These are phyloP conservation scores for Entelexis sorbosivorans DNA, from an alignment of 1,139 yeast species.

Conservation along the genomic window DNA sequence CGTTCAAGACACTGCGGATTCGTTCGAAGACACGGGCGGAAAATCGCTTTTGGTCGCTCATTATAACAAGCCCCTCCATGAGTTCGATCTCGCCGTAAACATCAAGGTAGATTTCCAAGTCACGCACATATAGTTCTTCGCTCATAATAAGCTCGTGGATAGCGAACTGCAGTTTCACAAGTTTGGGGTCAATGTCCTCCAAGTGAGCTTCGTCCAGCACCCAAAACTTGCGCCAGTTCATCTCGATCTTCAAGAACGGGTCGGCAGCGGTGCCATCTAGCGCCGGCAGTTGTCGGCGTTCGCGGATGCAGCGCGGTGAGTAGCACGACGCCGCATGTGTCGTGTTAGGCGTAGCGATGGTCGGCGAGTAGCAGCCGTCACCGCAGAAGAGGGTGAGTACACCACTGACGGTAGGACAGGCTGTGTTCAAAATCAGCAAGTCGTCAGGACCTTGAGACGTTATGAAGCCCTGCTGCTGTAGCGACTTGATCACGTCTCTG, in stretches of 20 bases:
- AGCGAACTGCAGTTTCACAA: conserved; percentile 59
- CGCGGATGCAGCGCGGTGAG: conserved; percentile 13
- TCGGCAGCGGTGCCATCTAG: conserved; percentile 3
- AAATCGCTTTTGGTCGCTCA: conserved; percentile 44
- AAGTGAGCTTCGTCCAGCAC: conserved; percentile 48
- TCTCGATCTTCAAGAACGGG: conserved; percentile 19
- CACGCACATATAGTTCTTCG: conserved; percentile 63
- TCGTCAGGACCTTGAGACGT: conserved; percentile 11
- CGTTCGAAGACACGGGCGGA: conserved; percentile 51
- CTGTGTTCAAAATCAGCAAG: conserved; percentile 23
- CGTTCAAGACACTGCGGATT: conserved; percentile 48
- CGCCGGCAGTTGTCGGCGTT: not conserved
- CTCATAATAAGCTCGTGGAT: conserved; percentile 65
- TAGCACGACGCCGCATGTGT: conserved; percentile 12
- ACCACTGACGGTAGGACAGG: conserved; percentile 32
- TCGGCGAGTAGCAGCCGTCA: conserved; percentile 13
- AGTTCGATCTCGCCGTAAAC: conserved; percentile 41
- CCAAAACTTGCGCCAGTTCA: conserved; percentile 70
- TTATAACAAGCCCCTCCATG: conserved; percentile 30
- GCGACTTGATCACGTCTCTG: conserved; percentile 41
- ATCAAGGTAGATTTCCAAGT: conserved; percentile 56
- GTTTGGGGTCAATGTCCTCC: conserved; percentile 35
- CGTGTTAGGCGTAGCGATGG: not conserved
- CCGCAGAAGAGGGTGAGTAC: conserved; percentile 37
- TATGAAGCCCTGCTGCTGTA: conserved; percentile 41